Conservation (phyloP, 129 eudicot genomes). For the Erigeron canadensis region DNA sequence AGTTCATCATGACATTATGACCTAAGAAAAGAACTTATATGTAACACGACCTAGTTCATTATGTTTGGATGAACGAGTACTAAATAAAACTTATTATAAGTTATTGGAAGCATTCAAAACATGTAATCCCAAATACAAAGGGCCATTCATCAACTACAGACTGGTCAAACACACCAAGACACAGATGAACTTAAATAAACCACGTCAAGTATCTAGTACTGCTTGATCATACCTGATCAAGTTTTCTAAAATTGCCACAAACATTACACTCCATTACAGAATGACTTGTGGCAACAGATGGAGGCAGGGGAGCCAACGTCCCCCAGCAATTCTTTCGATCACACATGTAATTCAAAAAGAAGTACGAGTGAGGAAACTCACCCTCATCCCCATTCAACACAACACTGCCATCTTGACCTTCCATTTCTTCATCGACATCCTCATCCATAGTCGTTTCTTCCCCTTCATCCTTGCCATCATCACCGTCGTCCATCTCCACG, state of each 20-base stretch:
- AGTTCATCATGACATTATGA: background rate
- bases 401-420: slow-evolving; percentile 26
- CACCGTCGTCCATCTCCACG: slow-evolving; percentile 20
- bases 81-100: background rate
- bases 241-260: slow-evolving; percentile 58
- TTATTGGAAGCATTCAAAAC: slow-evolving; percentile 3
- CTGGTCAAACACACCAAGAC: background rate
- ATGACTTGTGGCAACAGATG: slow-evolving; percentile 32
- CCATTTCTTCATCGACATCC: slow-evolving; percentile 43
- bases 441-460: slow-evolving; percentile 39
- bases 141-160: background rate
- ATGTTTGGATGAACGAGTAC: background rate
- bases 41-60: background rate
- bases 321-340: slow-evolving; percentile 80
- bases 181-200: background rate
- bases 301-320: slow-evolving; percentile 86
- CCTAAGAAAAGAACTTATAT: background rate
- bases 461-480: slow-evolving; percentile 5
- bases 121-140: background rate
- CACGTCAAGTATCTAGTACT: background rate
- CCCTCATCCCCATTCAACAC: slow-evolving; percentile 37
- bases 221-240: slow-evolving; percentile 33
- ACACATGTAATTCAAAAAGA: slow-evolving; percentile 84
- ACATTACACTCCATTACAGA: slow-evolving; percentile 77
- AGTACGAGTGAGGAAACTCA: slow-evolving; percentile 89